phyloP scores from a whole-genome alignment of 208 protist genomes.

The Crithidia fasciculata region DNA sequence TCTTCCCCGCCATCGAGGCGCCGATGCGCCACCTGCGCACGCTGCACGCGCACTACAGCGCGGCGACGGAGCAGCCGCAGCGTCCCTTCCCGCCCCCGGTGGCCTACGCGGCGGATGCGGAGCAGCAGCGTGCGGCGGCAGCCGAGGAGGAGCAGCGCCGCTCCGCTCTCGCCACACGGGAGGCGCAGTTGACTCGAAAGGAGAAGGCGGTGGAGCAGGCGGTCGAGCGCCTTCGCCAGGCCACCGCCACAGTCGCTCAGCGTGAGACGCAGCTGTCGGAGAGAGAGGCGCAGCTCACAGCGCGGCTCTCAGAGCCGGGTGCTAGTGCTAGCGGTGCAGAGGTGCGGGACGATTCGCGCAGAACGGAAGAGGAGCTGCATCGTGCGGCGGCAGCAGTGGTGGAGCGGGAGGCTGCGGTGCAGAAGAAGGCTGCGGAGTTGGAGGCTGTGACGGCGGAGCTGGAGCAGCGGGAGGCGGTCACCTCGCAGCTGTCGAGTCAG shows the following conservation, averaged over 20 bases:
- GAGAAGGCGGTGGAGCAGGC: conserved; percentile 30
- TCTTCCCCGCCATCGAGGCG: conserved; percentile 54
- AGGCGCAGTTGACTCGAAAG: conserved; percentile 7
- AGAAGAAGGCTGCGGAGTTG: conserved; percentile 32
- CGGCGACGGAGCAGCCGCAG: not conserved
- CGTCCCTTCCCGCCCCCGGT: conserved; percentile 29
- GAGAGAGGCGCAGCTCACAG: conserved; percentile 3
- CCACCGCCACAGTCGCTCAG: conserved; percentile 17
- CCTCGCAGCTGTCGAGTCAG: conserved; percentile 46
- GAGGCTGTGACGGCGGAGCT: conserved; percentile 28
- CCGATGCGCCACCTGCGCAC: conserved; percentile 58
- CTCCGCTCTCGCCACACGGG: not conserved
- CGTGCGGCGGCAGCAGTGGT: conserved; percentile 22
- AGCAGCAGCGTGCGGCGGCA: not conserved
- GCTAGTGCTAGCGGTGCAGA: not conserved
- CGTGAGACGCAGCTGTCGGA: conserved; percentile 16
- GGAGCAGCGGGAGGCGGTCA: conserved; percentile 45
- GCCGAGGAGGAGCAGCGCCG: not conserved
- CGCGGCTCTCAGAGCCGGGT: not conserved
- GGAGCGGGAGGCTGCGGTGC: conserved; percentile 36
- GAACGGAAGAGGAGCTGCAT: conserved; percentile 27
- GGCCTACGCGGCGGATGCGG: conserved; percentile 16
- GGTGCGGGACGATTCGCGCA: not conserved
- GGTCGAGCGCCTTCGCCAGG: conserved; percentile 25
- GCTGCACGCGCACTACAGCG: conserved; percentile 59